Evolutionary conservation across 768 basidiomycete genomes (phyloP).

Genomic region (Boletus rufocinnamomeus): DNA sequence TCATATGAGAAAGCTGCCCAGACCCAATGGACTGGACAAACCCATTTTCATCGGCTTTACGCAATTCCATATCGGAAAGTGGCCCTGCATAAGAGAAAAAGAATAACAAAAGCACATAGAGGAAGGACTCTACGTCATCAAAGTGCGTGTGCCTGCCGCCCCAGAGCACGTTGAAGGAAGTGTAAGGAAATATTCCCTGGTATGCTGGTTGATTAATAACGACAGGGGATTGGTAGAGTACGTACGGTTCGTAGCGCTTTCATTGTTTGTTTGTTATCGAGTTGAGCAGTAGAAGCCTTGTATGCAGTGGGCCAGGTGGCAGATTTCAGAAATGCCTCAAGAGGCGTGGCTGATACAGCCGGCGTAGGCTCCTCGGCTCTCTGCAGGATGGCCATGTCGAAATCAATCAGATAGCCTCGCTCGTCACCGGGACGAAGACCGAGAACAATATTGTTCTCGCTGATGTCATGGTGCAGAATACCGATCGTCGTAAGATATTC

Average conservation of each 20-base stretch:
- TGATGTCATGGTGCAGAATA: too few species aligned
- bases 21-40: conserved; percentile 5
- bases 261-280: neutral
- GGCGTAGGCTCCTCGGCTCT: neutral
- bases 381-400: conserved; percentile 26
- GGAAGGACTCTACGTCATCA: conserved; percentile 20
- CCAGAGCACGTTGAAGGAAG: neutral
- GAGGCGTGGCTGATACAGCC: neutral
- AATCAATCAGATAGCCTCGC: conserved; percentile 28
- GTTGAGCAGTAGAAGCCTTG: neutral
- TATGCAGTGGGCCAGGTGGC: too few species aligned
- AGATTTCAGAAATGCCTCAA: neutral
- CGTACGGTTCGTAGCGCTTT: neutral
- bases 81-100: conserved; percentile 3
- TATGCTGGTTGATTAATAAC: too few species aligned
- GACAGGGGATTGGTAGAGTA: too few species aligned
- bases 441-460: conserved; percentile 24
- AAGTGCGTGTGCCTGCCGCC: conserved; percentile 6
- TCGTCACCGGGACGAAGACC: conserved; percentile 9
- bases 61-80: neutral
- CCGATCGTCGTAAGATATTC: too few species aligned
- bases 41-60: neutral
- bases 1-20: neutral
- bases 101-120: conserved; percentile 20
- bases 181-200: conserved; percentile 3